Base-by-base conservation (phyloP, 2,329 filamentous ascomycete genomes). In the Ophiocordyceps unilateralis region DNA sequence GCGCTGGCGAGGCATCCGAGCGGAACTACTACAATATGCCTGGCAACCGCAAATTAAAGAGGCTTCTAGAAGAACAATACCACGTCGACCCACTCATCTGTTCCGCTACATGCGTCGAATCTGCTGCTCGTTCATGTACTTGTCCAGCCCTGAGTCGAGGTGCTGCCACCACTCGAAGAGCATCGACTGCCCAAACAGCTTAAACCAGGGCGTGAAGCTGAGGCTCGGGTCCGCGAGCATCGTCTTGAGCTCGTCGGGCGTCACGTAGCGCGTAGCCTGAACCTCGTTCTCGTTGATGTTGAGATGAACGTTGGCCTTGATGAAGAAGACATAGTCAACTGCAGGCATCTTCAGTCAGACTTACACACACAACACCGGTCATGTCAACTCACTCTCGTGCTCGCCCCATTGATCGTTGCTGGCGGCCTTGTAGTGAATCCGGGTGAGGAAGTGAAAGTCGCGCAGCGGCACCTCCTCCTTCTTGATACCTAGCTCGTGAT, bases 311-410 rank as follows among this genome's bases (percentile, higher is more conserved):
- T 93, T 82, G 45, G 86, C 83, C 68, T 93, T 84, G 69, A 96
- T 95, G 67, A 98, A 96, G 44, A 98, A 78, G 51, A 98, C 98
- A 63, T 98, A 98, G 63, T 98, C 91, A 58, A 98, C 87, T 91
- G 49, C 15, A 22, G 47, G 4, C 12, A 7, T 4, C 19, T 4
- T 22, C 20, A 5, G 36, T 21, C 22, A 14, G 14, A 5, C 5
- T 12, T 9, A 19, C 28, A 36, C 7, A 1, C 12, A 7, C 10
- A 10, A 28, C 23, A 6, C 2, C 20, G 12, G 12, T 17, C 28
- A 12, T 11, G 7, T 40, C 22, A 4, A 68, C 83, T 65, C 69
- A 93, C 87, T 88, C 69, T 98, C 91, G 60, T 98, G 91, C 68
- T 98, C 91, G 53, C 91, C 91, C 91, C 91, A 98, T 67, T 93